Evolutionary conservation across 768 basidiomycete genomes (phyloP).

Genomic region (Podaxis carcinomalis): DNA sequence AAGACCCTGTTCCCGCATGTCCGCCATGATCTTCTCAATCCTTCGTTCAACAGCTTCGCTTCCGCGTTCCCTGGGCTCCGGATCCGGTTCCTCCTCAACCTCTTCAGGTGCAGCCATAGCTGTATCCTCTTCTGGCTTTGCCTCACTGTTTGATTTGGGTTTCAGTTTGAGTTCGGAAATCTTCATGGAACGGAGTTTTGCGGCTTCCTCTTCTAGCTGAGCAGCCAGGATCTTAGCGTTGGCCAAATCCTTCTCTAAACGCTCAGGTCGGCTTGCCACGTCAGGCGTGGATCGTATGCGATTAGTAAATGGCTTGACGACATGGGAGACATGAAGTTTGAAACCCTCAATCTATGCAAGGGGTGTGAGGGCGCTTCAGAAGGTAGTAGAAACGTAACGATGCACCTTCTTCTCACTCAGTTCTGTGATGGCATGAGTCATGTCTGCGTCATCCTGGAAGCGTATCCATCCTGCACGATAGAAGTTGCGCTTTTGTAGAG

Average conservation of each 20-base stretch:
- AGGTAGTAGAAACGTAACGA: conserved; percentile 4
- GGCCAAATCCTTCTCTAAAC: conserved; percentile 76
- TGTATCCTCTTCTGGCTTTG: conserved; percentile 24
- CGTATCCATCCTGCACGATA: conserved; percentile 94
- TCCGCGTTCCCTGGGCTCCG: conserved; percentile 60
- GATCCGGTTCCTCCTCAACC: conserved; percentile 48
- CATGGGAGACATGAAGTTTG: conserved; percentile 87
- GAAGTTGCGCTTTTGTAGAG: conserved; percentile 87
- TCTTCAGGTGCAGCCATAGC: conserved; percentile 26
- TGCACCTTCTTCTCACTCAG: conserved; percentile 82
- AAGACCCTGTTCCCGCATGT: conserved; percentile 61
- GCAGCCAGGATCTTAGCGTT: conserved; percentile 70
- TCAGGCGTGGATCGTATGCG: conserved; percentile 79
- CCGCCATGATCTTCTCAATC: conserved; percentile 71
- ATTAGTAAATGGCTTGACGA: conserved; percentile 71
- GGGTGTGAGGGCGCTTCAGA: conserved; percentile 7
- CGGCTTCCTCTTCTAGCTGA: conserved; percentile 70
- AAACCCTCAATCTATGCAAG: conserved; percentile 81
- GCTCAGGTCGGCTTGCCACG: conserved; percentile 72
- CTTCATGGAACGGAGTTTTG: conserved; percentile 43
- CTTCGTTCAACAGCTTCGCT: conserved; percentile 78
- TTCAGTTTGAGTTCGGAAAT: conserved; percentile 21
- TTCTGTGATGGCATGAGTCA: conserved; percentile 65
- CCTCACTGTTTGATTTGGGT: conserved; percentile 20
- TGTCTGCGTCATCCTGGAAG: conserved; percentile 82